Percentiles rank a stretch among this genome's conserved stretches.
phyloP scores from a whole-genome alignment of 2,329 filamentous ascomycete species.

The Aspergillus sp. region DNA sequence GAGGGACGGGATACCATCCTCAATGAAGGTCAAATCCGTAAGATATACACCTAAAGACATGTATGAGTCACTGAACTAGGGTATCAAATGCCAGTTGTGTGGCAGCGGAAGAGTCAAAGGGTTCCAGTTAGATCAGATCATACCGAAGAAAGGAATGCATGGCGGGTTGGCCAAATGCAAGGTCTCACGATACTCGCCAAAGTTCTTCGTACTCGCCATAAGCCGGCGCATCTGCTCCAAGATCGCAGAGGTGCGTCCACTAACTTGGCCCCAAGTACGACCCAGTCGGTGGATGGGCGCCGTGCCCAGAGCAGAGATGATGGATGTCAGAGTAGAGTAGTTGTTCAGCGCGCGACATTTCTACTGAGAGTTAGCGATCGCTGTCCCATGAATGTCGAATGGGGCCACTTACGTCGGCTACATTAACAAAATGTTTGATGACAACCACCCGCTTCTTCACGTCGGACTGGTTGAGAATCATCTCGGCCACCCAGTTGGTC shows the following conservation, averaged over 20 bases:
- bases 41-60: constrained; percentile 74
- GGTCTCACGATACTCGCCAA: constrained; percentile 91
- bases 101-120: not conserved
- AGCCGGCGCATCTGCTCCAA: constrained; percentile 89
- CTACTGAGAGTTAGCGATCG: constrained; percentile 43
- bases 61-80: not conserved
- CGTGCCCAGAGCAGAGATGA: constrained; percentile 92
- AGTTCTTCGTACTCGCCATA: constrained; percentile 98
- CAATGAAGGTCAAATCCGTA: constrained; percentile 96
- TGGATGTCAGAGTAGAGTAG: constrained; percentile 94
- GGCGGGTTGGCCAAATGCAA: constrained; percentile 91
- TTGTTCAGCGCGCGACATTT: constrained; percentile 95
- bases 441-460: constrained; percentile 95
- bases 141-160: constrained; percentile 97
- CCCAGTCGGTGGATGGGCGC: constrained; percentile 92
- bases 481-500: constrained; percentile 99
- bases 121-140: constrained; percentile 41
- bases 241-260: constrained; percentile 73
- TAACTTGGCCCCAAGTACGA: constrained; percentile 91
- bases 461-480: constrained; percentile 93
- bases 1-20: constrained; percentile 93
- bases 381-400: not conserved
- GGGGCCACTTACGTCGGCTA: constrained; percentile 72
- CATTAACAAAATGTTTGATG: constrained; percentile 95
- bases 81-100: not conserved